Percentiles rank a stretch among this genome's conserved stretches.
These are phyloP conservation scores for Russula brevipes DNA, from an alignment of 768 basidiomycete species.

Conservation along the genomic window DNA sequence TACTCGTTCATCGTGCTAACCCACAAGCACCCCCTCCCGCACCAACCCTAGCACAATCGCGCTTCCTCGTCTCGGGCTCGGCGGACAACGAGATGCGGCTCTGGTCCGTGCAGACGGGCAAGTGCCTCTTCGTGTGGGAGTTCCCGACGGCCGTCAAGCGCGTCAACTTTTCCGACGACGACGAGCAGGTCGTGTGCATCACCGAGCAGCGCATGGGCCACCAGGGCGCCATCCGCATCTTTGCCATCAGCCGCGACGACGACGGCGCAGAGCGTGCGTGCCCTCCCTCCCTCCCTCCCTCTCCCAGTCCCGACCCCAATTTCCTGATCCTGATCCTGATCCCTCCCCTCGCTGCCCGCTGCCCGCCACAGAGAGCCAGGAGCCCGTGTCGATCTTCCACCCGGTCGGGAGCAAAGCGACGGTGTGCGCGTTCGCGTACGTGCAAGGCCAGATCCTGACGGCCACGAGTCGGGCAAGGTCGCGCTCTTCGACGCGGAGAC, in stretches of 20 bases:
- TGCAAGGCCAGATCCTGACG: constrained; percentile 75
- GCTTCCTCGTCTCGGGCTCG: constrained; percentile 83
- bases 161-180: constrained; percentile 86
- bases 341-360: no score
- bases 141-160: constrained; percentile 98
- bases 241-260: constrained; percentile 75
- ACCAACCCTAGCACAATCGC: constrained; percentile 59
- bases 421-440: constrained; percentile 85
- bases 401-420: constrained; percentile 95
- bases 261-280: constrained; percentile 77
- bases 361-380: constrained; percentile 54
- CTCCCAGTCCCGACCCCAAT: not conserved
- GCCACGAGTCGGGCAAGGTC: constrained; percentile 95
- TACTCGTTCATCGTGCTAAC: no score
- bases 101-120: constrained; percentile 86
- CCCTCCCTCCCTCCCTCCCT: not conserved
- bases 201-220: constrained; percentile 97
- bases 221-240: constrained; percentile 88
- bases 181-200: constrained; percentile 79
- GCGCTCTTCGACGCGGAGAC: constrained; percentile 85
- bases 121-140: constrained; percentile 94
- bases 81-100: constrained; percentile 92
- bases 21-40: not conserved
- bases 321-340: not conserved
- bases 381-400: constrained; percentile 75